These are phyloP conservation scores for Leccinum disarticulatum DNA, from an alignment of 768 basidiomycete genomes.

Conservation along the genomic window DNA sequence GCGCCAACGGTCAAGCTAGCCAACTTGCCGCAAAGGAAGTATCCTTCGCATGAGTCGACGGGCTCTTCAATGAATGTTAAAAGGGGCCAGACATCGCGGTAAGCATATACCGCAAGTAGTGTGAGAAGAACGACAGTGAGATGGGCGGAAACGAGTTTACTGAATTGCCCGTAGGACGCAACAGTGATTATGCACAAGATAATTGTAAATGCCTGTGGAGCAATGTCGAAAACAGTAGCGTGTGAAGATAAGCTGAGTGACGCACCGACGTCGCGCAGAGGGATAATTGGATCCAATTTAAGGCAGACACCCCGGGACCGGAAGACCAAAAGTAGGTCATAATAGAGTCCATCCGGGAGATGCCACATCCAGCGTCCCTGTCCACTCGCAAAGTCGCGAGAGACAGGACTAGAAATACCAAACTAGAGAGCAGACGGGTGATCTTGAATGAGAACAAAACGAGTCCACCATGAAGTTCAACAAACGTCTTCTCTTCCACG, in stretches of 20 bases:
- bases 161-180: not conserved
- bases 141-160: not conserved
- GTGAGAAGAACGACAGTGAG: not conserved
- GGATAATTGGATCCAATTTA: not conserved
- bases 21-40: not conserved
- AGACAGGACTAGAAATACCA: not conserved
- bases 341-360: not conserved
- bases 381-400: not conserved
- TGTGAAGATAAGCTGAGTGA: not conserved
- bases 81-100: conserved; percentile 3
- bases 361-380: not conserved
- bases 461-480: not conserved
- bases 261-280: not conserved
- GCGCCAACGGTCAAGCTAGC: not conserved
- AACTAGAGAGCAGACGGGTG: not conserved
- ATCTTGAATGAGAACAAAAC: not conserved
- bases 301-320: not conserved
- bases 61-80: not conserved
- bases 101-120: not conserved
- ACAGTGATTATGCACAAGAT: not conserved
- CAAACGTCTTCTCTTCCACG: not conserved
- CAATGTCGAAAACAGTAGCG: not conserved
- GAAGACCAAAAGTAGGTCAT: not conserved
- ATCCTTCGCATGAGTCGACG: not conserved
- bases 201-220: not conserved